Percentiles rank a stretch among this genome's conserved stretches.
Conservation (phyloP, 1,139 yeast genomes). For the Schwanniomyces etchellsii region DNA sequence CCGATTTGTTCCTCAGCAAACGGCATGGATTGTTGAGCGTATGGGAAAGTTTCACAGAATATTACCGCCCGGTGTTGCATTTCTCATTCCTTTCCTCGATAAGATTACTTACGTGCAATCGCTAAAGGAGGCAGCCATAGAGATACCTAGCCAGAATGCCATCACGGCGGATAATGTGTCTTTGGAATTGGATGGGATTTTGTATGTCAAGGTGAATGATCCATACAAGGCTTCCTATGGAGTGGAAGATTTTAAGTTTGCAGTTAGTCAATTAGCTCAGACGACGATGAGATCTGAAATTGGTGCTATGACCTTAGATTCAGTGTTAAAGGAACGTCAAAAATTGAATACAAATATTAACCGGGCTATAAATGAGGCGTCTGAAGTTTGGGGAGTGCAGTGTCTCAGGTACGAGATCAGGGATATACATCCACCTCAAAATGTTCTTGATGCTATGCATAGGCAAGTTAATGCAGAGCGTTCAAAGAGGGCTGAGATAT, state of each 20-base stretch:
- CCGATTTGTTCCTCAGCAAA: conserved; percentile 83
- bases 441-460: conserved; percentile 89
- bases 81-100: conserved; percentile 68
- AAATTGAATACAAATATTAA: conserved; percentile 68
- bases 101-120: conserved; percentile 77
- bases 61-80: conserved; percentile 72
- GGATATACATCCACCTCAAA: conserved; percentile 83
- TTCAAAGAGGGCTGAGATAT: conserved; percentile 78
- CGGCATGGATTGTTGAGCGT: conserved; percentile 87
- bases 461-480: conserved; percentile 85
- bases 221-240: conserved; percentile 86
- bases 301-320: conserved; percentile 75
- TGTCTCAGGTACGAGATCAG: conserved; percentile 83
- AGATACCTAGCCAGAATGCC: conserved; percentile 79
- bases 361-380: conserved; percentile 77
- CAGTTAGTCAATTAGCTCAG: conserved; percentile 80
- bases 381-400: conserved; percentile 80
- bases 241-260: conserved; percentile 83
- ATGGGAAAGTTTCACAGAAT: conserved; percentile 83
- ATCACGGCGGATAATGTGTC: conserved; percentile 85
- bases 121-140: conserved; percentile 76
- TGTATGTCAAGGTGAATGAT: conserved; percentile 71
- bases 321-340: conserved; percentile 73
- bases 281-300: conserved; percentile 89
- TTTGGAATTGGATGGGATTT: conserved; percentile 77